phyloP scores from a whole-genome alignment of 164 flowering plant species.

The Piper betle region DNA sequence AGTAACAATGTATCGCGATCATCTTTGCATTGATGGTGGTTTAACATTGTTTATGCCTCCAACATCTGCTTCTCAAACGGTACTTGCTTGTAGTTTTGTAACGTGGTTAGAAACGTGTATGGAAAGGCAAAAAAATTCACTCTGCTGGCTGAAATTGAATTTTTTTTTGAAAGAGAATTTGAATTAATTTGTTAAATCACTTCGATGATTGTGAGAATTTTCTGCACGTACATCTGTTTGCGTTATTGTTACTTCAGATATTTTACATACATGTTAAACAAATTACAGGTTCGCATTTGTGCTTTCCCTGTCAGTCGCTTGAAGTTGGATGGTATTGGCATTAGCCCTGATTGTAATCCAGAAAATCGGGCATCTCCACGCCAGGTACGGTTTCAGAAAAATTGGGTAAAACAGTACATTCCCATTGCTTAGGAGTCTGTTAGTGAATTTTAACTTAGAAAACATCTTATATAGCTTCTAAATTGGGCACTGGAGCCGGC shows the following conservation, averaged over 20 bases:
- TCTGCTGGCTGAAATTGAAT: no score
- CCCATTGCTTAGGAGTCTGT: background rate
- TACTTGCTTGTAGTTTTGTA: conserved; percentile 12
- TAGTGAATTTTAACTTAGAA: background rate
- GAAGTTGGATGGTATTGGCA: conserved; percentile 72
- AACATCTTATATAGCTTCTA: conserved; percentile 42
- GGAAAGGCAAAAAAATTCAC: background rate
- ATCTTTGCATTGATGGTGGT: conserved; percentile 88
- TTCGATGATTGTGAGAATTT: no score
- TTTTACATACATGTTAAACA: background rate
- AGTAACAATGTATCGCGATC: conserved; percentile 73
- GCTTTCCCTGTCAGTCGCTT: conserved; percentile 79
- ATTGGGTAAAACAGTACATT: background rate
- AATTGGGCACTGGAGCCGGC: conserved; percentile 98
- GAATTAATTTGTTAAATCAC: no score
- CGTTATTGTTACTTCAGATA: no score
- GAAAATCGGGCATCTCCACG: conserved; percentile 57
- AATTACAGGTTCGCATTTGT: conserved; percentile 73
- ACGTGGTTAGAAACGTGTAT: background rate
- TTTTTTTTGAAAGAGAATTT: no score
- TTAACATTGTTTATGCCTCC: conserved; percentile 97
- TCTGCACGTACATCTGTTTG: no score
- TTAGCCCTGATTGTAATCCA: conserved; percentile 94
- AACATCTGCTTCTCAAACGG: conserved; percentile 81
- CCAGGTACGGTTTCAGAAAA: conserved; percentile 48